Evolutionary conservation across 2,329 filamentous ascomycete genomes (phyloP).

Genomic region (Biscogniauxia mediterranea): DNA sequence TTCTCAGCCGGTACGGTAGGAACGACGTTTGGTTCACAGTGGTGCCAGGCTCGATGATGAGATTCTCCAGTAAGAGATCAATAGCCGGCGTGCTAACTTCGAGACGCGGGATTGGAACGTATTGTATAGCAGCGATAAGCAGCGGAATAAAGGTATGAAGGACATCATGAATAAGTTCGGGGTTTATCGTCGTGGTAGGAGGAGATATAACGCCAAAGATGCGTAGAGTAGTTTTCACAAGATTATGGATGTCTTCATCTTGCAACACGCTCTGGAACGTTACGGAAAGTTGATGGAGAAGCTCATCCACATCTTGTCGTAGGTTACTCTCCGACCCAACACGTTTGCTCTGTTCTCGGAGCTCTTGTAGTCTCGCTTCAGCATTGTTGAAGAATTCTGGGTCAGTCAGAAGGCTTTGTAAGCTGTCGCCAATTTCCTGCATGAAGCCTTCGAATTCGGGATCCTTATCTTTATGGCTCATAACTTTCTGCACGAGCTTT

Average conservation of each 20-base stretch:
- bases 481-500: constrained; percentile 63
- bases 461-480: constrained; percentile 73
- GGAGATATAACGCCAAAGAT: constrained; percentile 71
- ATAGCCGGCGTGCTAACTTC: constrained; percentile 81
- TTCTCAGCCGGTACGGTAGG: constrained; percentile 76
- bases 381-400: constrained; percentile 81
- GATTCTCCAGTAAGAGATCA: constrained; percentile 84
- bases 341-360: constrained; percentile 58
- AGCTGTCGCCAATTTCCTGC: constrained; percentile 66
- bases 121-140: constrained; percentile 74
- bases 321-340: constrained; percentile 67
- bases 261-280: constrained; percentile 68
- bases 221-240: constrained; percentile 65
- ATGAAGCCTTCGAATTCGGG: constrained; percentile 80
- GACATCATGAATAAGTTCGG: constrained; percentile 70
- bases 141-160: constrained; percentile 80
- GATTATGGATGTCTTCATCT: constrained; percentile 69
- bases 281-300: constrained; percentile 66
- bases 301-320: constrained; percentile 67
- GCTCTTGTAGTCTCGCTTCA: constrained; percentile 51
- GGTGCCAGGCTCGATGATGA: constrained; percentile 83
- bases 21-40: constrained; percentile 87
- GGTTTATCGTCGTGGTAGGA: constrained; percentile 60
- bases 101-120: constrained; percentile 85
- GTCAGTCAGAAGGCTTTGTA: constrained; percentile 81